Conservation (phyloP, 2,329 filamentous ascomycete species). For the Furcasterigmium sp. region DNA sequence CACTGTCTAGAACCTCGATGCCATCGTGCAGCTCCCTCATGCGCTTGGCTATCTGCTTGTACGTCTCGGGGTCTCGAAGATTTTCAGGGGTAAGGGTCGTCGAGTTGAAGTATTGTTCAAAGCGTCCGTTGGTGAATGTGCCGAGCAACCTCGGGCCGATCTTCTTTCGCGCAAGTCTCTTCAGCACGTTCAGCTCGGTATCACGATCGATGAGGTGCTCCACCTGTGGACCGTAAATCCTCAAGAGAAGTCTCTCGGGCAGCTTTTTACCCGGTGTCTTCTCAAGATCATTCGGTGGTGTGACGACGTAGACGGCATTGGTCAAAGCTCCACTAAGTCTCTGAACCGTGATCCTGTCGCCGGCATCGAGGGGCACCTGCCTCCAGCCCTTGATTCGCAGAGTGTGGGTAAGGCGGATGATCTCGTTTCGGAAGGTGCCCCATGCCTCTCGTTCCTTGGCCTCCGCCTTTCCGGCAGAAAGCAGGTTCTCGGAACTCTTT, state of each 20-base stretch:
- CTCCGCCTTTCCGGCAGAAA: slow-evolving; percentile 37
- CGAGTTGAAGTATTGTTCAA: slow-evolving; percentile 91
- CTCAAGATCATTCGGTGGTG: slow-evolving; percentile 62
- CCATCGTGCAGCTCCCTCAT: slow-evolving; percentile 96
- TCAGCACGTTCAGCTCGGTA: slow-evolving; percentile 79
- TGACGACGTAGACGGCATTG: slow-evolving; percentile 94
- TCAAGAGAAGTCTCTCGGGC: slow-evolving; percentile 70
- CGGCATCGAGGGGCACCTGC: slow-evolving; percentile 67
- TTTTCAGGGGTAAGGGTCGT: slow-evolving; percentile 72
- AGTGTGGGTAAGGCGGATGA: slow-evolving; percentile 84
- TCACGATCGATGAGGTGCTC: slow-evolving; percentile 95
- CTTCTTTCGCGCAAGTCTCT: slow-evolving; percentile 80
- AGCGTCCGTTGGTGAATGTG: slow-evolving; percentile 90
- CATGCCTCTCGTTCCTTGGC: slow-evolving; percentile 72
- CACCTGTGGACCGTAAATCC: slow-evolving; percentile 91
- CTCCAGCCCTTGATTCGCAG: slow-evolving; percentile 89
- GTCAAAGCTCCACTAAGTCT: slow-evolving; percentile 87
- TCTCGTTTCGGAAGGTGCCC: slow-evolving; percentile 86
- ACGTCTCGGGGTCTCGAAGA: slow-evolving; percentile 75
- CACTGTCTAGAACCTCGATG: slow-evolving; percentile 75
- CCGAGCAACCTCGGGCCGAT: slow-evolving; percentile 89
- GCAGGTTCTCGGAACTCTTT: slow-evolving; percentile 32
- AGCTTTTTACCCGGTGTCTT: slow-evolving; percentile 35
- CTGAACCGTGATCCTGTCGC: slow-evolving; percentile 64
- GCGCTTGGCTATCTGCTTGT: slow-evolving; percentile 89